Evolutionary conservation across 306 rosid genomes (phyloP).

Genomic region (Biancaea sappan): DNA sequence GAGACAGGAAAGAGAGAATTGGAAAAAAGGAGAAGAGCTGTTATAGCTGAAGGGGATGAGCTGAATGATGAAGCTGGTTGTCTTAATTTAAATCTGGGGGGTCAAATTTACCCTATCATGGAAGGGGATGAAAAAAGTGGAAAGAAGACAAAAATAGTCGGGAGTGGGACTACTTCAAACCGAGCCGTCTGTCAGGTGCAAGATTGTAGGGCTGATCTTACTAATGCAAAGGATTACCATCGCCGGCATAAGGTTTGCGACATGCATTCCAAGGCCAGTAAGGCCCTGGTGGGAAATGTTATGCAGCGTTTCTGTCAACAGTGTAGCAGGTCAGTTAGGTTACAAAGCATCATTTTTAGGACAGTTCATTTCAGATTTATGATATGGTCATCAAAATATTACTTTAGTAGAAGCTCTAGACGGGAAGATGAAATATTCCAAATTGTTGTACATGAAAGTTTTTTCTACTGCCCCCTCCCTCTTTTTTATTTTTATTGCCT

Average conservation of each 20-base stretch:
- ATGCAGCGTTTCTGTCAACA: conserved; percentile 96
- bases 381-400: conserved; percentile 7
- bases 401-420: background rate
- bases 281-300: conserved; percentile 71
- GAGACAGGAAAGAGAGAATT: conserved; percentile 62
- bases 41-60: conserved; percentile 48
- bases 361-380: conserved; percentile 10
- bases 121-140: conserved; percentile 69
- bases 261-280: conserved; percentile 77
- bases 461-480: background rate
- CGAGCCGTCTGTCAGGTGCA: conserved; percentile 82
- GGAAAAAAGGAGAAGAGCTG: conserved; percentile 69
- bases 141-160: conserved; percentile 73
- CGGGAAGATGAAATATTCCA: background rate
- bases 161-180: conserved; percentile 54
- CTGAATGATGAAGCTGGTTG: conserved; percentile 56
- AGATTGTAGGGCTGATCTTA: conserved; percentile 83
- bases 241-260: conserved; percentile 87
- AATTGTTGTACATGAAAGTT: conserved; percentile 11
- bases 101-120: conserved; percentile 54
- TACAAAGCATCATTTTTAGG: conserved; percentile 19
- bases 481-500: background rate
- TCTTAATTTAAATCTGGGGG: conserved; percentile 67
- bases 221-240: conserved; percentile 76
- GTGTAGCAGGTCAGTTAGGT: conserved; percentile 84